Evolutionary conservation across 1,139 yeast species (phyloP).

Genomic region (Komagataea norvegica): DNA sequence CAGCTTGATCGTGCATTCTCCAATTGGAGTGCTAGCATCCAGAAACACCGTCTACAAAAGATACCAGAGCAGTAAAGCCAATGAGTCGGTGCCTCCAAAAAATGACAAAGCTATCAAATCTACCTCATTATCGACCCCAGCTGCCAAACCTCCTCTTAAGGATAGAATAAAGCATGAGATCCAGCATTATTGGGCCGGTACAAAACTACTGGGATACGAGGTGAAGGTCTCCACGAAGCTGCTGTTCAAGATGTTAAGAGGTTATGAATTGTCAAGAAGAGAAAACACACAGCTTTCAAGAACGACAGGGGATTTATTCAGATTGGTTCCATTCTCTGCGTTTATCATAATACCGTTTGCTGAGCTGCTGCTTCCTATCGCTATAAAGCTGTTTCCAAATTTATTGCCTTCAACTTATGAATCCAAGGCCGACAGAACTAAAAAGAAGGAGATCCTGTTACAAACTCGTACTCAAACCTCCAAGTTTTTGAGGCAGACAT

Average conservation of each 20-base stretch:
- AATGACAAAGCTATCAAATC: too few relatives aligned
- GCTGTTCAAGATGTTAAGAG: conserved; percentile 76
- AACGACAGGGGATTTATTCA: conserved; percentile 77
- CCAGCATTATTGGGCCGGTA: conserved; percentile 92
- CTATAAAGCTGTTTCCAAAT: conserved; percentile 87
- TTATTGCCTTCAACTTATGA: conserved; percentile 93
- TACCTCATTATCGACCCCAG: conserved; percentile 9
- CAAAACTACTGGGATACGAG: conserved; percentile 88
- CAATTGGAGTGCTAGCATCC: background rate
- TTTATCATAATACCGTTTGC: conserved; percentile 92
- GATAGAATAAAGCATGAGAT: conserved; percentile 86
- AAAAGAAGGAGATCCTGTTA: conserved; percentile 62
- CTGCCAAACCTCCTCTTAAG: conserved; percentile 46
- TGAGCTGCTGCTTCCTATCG: conserved; percentile 83
- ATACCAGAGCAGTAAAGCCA: conserved; percentile 2
- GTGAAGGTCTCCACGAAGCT: conserved; percentile 81
- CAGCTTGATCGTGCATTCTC: background rate
- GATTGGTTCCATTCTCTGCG: conserved; percentile 90
- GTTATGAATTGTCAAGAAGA: conserved; percentile 91
- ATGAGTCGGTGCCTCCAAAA: too few relatives aligned
- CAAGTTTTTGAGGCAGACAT: conserved; percentile 73
- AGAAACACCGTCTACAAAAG: background rate
- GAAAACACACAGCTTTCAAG: conserved; percentile 85
- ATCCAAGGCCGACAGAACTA: conserved; percentile 64
- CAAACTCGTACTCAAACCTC: conserved; percentile 79